phyloP scores from a whole-genome alignment of 2,329 filamentous ascomycete genomes.

The Emmonsiellopsis sp. region DNA sequence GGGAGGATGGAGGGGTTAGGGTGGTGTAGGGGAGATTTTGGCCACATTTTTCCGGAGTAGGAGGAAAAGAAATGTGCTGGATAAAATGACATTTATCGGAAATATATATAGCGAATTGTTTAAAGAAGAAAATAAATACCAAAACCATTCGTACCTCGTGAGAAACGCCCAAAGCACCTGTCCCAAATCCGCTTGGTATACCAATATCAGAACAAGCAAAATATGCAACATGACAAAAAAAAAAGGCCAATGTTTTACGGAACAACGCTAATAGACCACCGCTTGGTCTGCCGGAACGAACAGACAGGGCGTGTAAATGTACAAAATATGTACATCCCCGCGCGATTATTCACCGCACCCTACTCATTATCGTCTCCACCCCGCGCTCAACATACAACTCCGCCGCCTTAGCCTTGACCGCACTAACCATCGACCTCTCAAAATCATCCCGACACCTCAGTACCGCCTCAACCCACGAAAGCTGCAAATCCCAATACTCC shows the following conservation, averaged over 20 bases:
- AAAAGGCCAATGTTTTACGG: too few species aligned
- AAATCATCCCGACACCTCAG: conserved; percentile 83
- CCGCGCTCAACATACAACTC: conserved; percentile 73
- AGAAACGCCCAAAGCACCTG: too few species aligned
- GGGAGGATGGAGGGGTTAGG: background rate
- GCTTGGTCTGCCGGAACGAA: too few species aligned
- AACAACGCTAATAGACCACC: too few species aligned
- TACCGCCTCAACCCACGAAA: conserved; percentile 92
- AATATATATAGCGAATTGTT: background rate
- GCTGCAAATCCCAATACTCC: conserved; percentile 86
- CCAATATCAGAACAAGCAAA: too few species aligned
- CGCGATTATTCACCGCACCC: conserved; percentile 58
- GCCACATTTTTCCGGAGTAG: background rate
- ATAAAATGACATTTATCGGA: background rate
- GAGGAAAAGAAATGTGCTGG: background rate
- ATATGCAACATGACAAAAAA: too few species aligned
- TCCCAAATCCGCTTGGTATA: too few species aligned
- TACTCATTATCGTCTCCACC: conserved; percentile 87
- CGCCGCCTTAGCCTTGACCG: conserved; percentile 79
- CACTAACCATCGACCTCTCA: conserved; percentile 78
- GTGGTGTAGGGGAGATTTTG: background rate
- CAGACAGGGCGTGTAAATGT: too few species aligned
- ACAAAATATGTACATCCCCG: too few species aligned
- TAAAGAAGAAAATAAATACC: background rate
- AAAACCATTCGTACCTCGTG: background rate